These are phyloP conservation scores for Leccinum arenicola DNA, from an alignment of 768 basidiomycete genomes.

Conservation along the genomic window DNA sequence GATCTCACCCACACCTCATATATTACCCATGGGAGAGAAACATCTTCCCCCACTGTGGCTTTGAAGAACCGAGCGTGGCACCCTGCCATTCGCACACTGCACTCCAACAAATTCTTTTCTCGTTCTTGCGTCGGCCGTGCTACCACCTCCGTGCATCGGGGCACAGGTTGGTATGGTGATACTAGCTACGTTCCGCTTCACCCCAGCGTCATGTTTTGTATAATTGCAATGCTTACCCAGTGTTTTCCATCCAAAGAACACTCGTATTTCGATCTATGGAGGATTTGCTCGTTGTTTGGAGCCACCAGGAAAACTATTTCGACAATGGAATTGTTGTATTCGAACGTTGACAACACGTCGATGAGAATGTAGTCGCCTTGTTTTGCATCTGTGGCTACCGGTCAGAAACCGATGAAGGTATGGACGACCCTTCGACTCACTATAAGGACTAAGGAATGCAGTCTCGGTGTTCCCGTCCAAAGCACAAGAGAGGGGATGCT, in stretches of 20 bases:
- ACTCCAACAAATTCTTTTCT: slow-evolving; percentile 22
- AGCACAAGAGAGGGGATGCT: slow-evolving; percentile 48
- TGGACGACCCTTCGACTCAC: slow-evolving; percentile 34
- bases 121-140: background rate
- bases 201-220: background rate
- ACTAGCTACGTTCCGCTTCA: slow-evolving; percentile 8
- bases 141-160: slow-evolving; percentile 5
- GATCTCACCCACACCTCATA: slow-evolving; percentile 41
- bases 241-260: slow-evolving; percentile 28
- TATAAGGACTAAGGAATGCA: slow-evolving; percentile 45
- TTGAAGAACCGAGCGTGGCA: slow-evolving; percentile 29
- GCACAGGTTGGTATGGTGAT: slow-evolving; percentile 14
- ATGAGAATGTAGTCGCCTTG: slow-evolving; percentile 39
- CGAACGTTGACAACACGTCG: slow-evolving; percentile 34
- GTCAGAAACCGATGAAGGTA: slow-evolving; percentile 17
- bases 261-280: slow-evolving; percentile 28
- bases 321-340: slow-evolving; percentile 17
- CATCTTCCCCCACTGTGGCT: slow-evolving; percentile 24
- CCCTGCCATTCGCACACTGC: slow-evolving; percentile 21
- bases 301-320: slow-evolving; percentile 39
- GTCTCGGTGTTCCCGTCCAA: slow-evolving; percentile 53
- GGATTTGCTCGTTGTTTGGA: slow-evolving; percentile 29
- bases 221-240: slow-evolving; percentile 31
- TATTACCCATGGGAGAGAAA: slow-evolving; percentile 35
- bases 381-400: slow-evolving; percentile 15